Base-by-base conservation (phyloP, 2,329 filamentous ascomycete genomes). In the Colletotrichum sp. region DNA sequence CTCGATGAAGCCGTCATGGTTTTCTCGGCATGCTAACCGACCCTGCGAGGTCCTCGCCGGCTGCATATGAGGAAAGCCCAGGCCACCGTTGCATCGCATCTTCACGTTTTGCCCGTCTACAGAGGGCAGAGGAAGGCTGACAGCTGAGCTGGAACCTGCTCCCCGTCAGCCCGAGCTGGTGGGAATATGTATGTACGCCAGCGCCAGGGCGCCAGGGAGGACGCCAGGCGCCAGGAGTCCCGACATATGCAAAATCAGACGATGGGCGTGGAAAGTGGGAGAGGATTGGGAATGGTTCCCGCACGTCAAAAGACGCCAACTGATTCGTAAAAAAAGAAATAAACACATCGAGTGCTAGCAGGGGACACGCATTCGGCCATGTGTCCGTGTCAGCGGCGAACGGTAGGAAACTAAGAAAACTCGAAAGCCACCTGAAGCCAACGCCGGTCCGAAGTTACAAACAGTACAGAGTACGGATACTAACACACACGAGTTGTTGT, bases 261-360 rank as follows among this genome's bases (percentile, higher is more conserved):
- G 38, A 62, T 66, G 55, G 43, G 18, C 34, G 43, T 62, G 70
- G 66, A 61, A 70, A 66, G 38, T 61, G 61, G 70, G 70, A 65
- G 69, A 59, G 55, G 55, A 36, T 71, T 54, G 33, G 43, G 68
- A 63, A 73, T 62, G 21, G 68, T 31, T 73, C 21, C 71, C 62
- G 61, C 62, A 27, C 13, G 38, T 43, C 38, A 70, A 51, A 61
- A 63, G 34, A 27, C 43, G 47, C 65, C 47, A 29, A 68, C 43
- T 34, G 33, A 67, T 71, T 71, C 69, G 55, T 55, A 15, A 36
- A 61, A 59, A 27, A 21, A 27, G 24, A 21, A 16, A 31, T 8
- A 31, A 31, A 31, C 29, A 31, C 9, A 24, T 24, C 6, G 18
- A 51, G 43, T 8, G 57, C 29, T n/a, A 31, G 31, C 69, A 62